These are phyloP conservation scores for Cochlearia excelsa DNA, from an alignment of 345 rosid species.

Conservation along the genomic window DNA sequence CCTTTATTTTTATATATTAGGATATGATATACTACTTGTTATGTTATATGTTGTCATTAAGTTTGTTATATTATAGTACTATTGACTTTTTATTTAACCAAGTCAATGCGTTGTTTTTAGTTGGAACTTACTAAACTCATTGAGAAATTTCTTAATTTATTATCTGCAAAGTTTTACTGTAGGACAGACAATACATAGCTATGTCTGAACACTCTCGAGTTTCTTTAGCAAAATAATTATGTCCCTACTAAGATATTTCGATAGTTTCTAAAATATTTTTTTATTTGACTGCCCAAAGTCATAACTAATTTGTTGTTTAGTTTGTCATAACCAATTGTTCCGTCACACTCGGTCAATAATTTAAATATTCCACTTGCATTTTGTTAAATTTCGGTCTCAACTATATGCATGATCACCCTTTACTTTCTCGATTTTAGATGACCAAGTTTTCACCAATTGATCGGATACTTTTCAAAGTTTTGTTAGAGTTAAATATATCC, in stretches of 20 bases:
- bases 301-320: neutral
- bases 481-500: neutral
- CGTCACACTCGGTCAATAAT: neutral
- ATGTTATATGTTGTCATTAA: too few relatives aligned
- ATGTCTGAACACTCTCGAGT: neutral
- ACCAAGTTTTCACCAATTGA: conserved; percentile 17
- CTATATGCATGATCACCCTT: neutral
- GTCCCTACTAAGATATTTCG: neutral
- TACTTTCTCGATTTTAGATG: conserved; percentile 2
- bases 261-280: neutral
- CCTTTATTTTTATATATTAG: conserved; percentile 17
- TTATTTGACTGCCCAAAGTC: neutral
- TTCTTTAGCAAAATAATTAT: neutral
- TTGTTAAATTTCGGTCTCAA: neutral
- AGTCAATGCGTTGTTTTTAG: conserved; percentile 31
- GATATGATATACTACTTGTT: neutral
- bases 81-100: conserved; percentile 2
- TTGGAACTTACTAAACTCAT: neutral
- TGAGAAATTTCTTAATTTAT: neutral
- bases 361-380: conserved; percentile 18
- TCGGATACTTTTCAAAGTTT: conserved; percentile 12
- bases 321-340: neutral
- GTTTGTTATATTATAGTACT: too few relatives aligned
- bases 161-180: too few relatives aligned
- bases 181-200: neutral